A percentile compares a stretch with the other conserved stretches of the same genome.
Conservation (phyloP, 352 stramenopile species). For the Phytophthora gonapodyides region DNA sequence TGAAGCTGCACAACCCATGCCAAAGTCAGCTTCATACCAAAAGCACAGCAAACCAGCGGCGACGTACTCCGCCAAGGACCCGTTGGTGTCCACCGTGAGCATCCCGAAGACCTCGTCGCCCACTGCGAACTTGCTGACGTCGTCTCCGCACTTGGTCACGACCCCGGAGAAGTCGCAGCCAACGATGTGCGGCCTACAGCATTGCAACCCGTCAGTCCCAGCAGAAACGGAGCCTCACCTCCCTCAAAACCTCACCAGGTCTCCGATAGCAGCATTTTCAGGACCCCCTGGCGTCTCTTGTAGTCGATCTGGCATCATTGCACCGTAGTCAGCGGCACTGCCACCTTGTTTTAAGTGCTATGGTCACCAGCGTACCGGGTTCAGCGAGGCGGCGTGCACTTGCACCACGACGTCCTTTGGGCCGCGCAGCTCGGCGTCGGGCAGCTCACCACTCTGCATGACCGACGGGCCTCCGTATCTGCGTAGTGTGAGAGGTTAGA, state of each 20-base stretch:
- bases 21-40: not conserved
- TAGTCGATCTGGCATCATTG: conserved; percentile 66
- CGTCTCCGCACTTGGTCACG: conserved; percentile 52
- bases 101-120: conserved; percentile 79
- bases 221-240: not conserved
- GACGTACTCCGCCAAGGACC: conserved; percentile 69
- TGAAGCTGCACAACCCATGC: conserved; percentile 38
- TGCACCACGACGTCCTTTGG: conserved; percentile 66
- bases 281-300: conserved; percentile 71
- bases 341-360: not conserved
- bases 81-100: conserved; percentile 66
- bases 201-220: not conserved
- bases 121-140: conserved; percentile 58
- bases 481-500: conserved; percentile 6
- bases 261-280: conserved; percentile 64
- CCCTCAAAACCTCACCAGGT: conserved; percentile 32
- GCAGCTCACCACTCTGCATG: conserved; percentile 62
- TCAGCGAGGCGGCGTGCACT: conserved; percentile 64
- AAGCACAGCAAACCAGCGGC: not conserved
- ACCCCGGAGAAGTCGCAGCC: conserved; percentile 78
- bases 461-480: conserved; percentile 68
- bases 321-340: not conserved
- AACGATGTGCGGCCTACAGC: conserved; percentile 63
- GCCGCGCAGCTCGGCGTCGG: conserved; percentile 50
- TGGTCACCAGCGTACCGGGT: conserved; percentile 43